These are phyloP conservation scores for Neurospora intermedia DNA, from an alignment of 495 filamentous ascomycete genomes.

Conservation along the genomic window DNA sequence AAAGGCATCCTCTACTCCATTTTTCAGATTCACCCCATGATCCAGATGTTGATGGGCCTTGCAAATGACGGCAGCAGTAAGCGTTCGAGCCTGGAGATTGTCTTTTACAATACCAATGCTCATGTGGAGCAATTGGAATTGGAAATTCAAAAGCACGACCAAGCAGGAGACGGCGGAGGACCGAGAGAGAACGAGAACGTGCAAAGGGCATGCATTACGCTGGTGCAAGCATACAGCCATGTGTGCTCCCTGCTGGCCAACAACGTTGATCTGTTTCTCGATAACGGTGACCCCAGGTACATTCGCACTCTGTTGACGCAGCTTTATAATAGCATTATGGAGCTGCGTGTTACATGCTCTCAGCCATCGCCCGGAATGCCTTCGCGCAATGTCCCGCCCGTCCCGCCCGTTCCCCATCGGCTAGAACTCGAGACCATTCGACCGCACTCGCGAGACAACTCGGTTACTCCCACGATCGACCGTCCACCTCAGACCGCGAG, in stretches of 20 bases:
- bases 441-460: constrained; percentile 37
- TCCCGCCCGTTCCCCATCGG: constrained; percentile 13
- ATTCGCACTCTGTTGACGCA: constrained; percentile 71
- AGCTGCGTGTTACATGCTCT: constrained; percentile 46
- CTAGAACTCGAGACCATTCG: constrained; percentile 30
- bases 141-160: constrained; percentile 56
- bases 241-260: constrained; percentile 59
- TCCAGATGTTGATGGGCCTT: constrained; percentile 60
- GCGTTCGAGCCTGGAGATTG: constrained; percentile 63
- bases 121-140: constrained; percentile 67
- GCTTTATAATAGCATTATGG: constrained; percentile 70
- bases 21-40: constrained; percentile 66
- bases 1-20: constrained; percentile 84
- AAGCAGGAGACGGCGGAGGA: constrained; percentile 37
- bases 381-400: constrained; percentile 3
- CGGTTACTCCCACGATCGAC: constrained; percentile 53
- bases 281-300: constrained; percentile 66
- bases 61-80: constrained; percentile 56
- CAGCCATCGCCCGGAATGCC: constrained; percentile 9
- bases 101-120: constrained; percentile 64
- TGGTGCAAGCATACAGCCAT: constrained; percentile 66
- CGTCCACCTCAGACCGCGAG: constrained; percentile 37
- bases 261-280: constrained; percentile 58
- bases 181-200: constrained; percentile 55
- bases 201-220: constrained; percentile 52